Evolutionary conservation across 257 asterid species (phyloP), one percentile per base, ranked within the genome.

Genomic region (Paulownia fortunei): DNA sequence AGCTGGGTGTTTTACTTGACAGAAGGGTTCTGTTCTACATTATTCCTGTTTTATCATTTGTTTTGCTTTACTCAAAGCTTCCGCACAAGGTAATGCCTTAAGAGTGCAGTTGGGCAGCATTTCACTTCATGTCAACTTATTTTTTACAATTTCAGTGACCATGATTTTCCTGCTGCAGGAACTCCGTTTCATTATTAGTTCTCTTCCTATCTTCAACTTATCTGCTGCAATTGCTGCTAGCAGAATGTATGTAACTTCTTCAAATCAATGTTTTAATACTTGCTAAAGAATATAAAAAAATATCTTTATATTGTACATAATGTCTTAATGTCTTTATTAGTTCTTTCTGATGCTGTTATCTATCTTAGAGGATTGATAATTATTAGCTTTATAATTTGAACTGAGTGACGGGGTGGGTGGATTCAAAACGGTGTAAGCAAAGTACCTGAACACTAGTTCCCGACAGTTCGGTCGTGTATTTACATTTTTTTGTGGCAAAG

Each of bases 211-310:
- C 72, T 90, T 95, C 89, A 95, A 93, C 87, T 85, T 95, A 52
- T 91, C 97, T 19, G 99, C 98, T 67, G 98, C 99, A 54, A 36
- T 93, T 85, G 94, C 98, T 80, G 97, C 99, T 66, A 84, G 84
- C 85, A 91, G 99, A 88, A 78, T 95, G 99, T 95, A 91, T 27
- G 91, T 76, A 26, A 27, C 74, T 68, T 86, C 80, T 39, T 27
- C 30, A 49, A 30, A 52, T 60, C 66, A 24, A 10, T 62, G 16
- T 21, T 73, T 24, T 6, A 56, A 34, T 41, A 42, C 24, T 37
- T 77, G 27, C 51, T 81, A 12, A 69, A 47, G 34, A 51, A 61
- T 60, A 66, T 56, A 65, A 61, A 26, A 24, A 42, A 46, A 21
- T 44, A 49, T 49, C 69, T 58, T n/a, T 23, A 8, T 18, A 37